Base-by-base conservation (phyloP, 2,329 filamentous ascomycete species). In the Claviceps pusilla region DNA sequence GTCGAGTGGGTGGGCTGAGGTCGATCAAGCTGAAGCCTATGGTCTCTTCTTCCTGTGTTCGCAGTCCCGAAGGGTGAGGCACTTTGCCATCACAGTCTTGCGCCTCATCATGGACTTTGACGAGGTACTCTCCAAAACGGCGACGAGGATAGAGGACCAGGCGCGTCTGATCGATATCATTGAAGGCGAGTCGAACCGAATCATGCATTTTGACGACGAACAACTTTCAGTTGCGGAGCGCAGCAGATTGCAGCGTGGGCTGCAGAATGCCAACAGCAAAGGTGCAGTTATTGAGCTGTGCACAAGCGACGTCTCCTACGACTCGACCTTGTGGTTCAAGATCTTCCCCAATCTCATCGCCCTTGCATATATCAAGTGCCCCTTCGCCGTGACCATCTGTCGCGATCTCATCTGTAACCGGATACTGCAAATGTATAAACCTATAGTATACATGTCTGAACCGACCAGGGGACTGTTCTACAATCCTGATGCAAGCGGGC, bases 31-130 rank as follows among this genome's bases (percentile, higher is more conserved):
- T 16, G 93, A 98, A 67, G 94, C 91, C 0, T 93, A 97, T 65
- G 94, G 93, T 0, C 71, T 98, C 3, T 98, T 98, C 73, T 98
- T 98, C 66, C 73, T 98, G 7, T 98, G 93, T 67, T 98, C 93
- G 0, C 93, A 97, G 61, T 96, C 93, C 6, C 80, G 89, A 53
- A 81, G 87, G 53, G 93, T 98, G 31, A 83, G 93, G 52, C 79
- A 87, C 56, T 95, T 93, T 66, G 90, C 93, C 2, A 88, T 98
- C 52, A 95, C 87, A 1, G 91, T 98, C 1, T 74, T 98, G 31
- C 86, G 89, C 4, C 78, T 97, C 29, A 91, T 97, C 58, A 90
- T 85, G 2, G 91, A 98, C 61, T 97, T 98, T 60, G 93, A 98
- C 63, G 84, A 79, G 14, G 91, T 89, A 2, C 78, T 98, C 3